phyloP scores from a whole-genome alignment of 306 rosid genomes.

The Vicia sativa region DNA sequence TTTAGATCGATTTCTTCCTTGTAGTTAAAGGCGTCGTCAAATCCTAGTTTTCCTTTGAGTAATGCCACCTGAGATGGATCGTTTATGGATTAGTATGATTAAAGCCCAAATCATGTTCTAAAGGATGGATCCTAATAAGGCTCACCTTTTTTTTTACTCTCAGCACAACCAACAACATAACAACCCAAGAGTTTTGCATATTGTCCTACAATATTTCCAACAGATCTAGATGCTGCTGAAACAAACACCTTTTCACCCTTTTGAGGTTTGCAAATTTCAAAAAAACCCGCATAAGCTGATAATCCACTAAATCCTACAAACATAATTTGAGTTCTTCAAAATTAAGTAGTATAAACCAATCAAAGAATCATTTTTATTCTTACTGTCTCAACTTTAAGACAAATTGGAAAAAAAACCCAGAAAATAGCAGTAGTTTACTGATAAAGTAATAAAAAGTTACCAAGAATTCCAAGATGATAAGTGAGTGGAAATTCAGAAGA shows the following conservation, averaged over 20 bases:
- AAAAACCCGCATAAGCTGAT: constrained; percentile 74
- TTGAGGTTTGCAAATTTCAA: constrained; percentile 57
- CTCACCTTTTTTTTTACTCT: constrained; percentile 69
- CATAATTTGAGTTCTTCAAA: too few relatives aligned
- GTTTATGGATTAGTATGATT: not conserved
- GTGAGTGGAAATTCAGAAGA: constrained; percentile 64
- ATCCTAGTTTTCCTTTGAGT: constrained; percentile 68
- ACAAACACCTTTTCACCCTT: constrained; percentile 79
- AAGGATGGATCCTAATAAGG: not conserved
- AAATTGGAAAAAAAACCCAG: too few relatives aligned
- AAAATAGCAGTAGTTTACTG: too few relatives aligned
- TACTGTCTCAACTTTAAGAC: too few relatives aligned
- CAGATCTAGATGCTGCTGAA: constrained; percentile 72
- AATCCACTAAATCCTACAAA: constrained; percentile 63
- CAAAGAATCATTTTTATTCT: constrained; percentile 13
- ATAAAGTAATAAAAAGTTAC: too few relatives aligned
- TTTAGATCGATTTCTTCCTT: constrained; percentile 67
- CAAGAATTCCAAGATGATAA: constrained; percentile 64
- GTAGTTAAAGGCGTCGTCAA: constrained; percentile 86
- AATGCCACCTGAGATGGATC: constrained; percentile 49
- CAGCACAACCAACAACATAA: constrained; percentile 80
- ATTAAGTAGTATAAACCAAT: not conserved
- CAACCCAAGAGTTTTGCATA: constrained; percentile 76
- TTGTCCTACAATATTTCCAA: constrained; percentile 74
- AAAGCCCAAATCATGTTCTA: too few relatives aligned